These are phyloP conservation scores for Pulicaria dysenterica DNA, from an alignment of 129 eudicot genomes.

Conservation along the genomic window DNA sequence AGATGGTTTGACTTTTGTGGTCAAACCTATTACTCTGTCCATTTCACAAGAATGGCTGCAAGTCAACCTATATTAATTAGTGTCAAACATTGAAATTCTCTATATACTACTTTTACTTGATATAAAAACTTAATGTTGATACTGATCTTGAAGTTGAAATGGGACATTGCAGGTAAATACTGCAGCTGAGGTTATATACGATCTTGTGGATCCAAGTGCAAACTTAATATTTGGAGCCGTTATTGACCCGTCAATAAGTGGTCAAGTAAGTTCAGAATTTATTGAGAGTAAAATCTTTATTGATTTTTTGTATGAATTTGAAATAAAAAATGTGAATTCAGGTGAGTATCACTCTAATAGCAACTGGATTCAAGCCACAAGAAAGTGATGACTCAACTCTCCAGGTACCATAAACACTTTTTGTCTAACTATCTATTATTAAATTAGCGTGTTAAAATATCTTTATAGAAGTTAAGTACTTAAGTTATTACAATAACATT, in stretches of 20 bases:
- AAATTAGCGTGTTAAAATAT: too few species aligned
- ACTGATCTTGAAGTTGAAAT: constrained; percentile 5
- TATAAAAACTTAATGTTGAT: neutral
- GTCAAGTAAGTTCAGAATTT: constrained; percentile 61
- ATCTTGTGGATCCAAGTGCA: constrained; percentile 93
- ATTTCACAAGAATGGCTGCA: neutral
- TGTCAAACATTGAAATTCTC: neutral
- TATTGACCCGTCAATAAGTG: constrained; percentile 77
- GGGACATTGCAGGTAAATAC: constrained; percentile 69
- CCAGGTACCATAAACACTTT: constrained; percentile 27
- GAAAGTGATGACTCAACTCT: constrained; percentile 57
- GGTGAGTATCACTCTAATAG: constrained; percentile 91
- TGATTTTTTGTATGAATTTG: constrained; percentile 2
- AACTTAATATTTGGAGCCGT: constrained; percentile 92
- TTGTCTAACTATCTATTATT: neutral
- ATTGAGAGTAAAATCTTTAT: neutral
- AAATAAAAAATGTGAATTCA: constrained; percentile 31
- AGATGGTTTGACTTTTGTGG: neutral
- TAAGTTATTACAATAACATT: too few species aligned
- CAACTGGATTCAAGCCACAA: constrained; percentile 94
- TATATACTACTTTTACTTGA: neutral
- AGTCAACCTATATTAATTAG: neutral
- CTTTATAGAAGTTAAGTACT: too few species aligned
- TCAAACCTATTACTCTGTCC: neutral
- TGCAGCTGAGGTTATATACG: constrained; percentile 94